These are phyloP conservation scores for Coleophoma crateriformis DNA, from an alignment of 2,329 filamentous ascomycete genomes.

Conservation along the genomic window DNA sequence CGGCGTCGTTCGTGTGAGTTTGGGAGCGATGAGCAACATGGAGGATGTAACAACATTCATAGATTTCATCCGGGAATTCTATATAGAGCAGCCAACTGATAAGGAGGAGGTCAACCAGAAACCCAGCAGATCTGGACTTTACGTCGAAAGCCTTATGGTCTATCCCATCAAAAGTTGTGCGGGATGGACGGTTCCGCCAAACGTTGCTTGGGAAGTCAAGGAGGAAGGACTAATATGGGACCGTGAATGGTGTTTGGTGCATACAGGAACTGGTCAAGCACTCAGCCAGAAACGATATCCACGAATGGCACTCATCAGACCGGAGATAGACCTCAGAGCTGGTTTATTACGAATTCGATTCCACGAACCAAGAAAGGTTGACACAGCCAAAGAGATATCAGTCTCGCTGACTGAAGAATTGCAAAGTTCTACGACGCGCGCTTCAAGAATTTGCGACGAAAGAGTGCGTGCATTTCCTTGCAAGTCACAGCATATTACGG, in stretches of 20 bases:
- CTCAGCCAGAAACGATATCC: conserved; percentile 87
- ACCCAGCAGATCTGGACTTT: conserved; percentile 23
- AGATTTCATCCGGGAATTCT: conserved; percentile 66
- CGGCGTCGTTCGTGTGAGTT: conserved; percentile 75
- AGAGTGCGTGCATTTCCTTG: conserved; percentile 1
- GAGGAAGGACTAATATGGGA: conserved; percentile 89
- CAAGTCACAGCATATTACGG: conserved; percentile 42
- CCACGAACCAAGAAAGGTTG: conserved; percentile 24
- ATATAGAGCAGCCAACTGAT: conserved; percentile 10
- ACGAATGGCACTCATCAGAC: conserved; percentile 78
- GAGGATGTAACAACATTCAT: conserved; percentile 65
- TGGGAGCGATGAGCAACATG: conserved; percentile 83
- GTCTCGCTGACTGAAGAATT: conserved; percentile 67
- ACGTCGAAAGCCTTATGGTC: conserved; percentile 62
- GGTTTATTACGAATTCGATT: conserved; percentile 61
- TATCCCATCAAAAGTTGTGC: conserved; percentile 96
- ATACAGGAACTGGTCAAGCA: conserved; percentile 76
- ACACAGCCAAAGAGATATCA: conserved; percentile 32
- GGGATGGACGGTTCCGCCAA: conserved; percentile 64
- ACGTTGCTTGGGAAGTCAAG: conserved; percentile 67
- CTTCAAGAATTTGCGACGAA: conserved; percentile 1
- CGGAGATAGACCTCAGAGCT: conserved; percentile 62
- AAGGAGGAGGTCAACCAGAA: background rate
- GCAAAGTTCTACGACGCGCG: background rate
- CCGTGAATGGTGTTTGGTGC: conserved; percentile 91